phyloP scores from a whole-genome alignment of 139 green algal species.

The Ettlia oleoabundans region DNA sequence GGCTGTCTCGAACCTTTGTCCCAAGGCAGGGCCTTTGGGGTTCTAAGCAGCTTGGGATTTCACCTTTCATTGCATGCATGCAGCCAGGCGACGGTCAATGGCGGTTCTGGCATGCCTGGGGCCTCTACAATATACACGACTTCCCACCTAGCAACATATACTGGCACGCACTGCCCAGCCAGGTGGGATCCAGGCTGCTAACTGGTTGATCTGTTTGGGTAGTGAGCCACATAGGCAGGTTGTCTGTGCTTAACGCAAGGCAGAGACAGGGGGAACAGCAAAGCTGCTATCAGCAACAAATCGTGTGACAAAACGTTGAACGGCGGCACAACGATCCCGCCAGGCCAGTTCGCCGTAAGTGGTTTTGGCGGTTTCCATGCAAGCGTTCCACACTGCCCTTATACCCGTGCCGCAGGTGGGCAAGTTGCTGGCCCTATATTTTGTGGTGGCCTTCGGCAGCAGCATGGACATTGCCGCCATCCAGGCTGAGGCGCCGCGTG shows the following conservation, averaged over 20 bases:
- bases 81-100: slow-evolving; percentile 39
- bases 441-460: slow-evolving; percentile 83
- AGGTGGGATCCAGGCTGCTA: slow-evolving; percentile 35
- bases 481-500: slow-evolving; percentile 45
- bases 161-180: slow-evolving; percentile 54
- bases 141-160: slow-evolving; percentile 56
- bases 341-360: too few species aligned
- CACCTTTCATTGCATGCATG: too few species aligned
- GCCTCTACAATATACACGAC: slow-evolving; percentile 65
- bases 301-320: too few species aligned
- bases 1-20: too few species aligned
- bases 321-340: too few species aligned
- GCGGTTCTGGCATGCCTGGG: slow-evolving; percentile 77
- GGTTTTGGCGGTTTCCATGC: not conserved
- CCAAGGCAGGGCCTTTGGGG: too few species aligned
- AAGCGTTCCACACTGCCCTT: not conserved
- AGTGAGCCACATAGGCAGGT: too few species aligned
- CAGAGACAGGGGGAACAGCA: too few species aligned
- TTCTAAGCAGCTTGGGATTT: too few species aligned
- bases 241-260: too few species aligned
- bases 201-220: too few species aligned
- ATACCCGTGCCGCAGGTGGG: slow-evolving; percentile 42
- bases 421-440: slow-evolving; percentile 75
- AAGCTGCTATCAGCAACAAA: too few species aligned
- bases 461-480: slow-evolving; percentile 73